These are phyloP conservation scores for Paspalum vaginatum DNA, from an alignment of 176 grass and related monocot species.

Conservation along the genomic window DNA sequence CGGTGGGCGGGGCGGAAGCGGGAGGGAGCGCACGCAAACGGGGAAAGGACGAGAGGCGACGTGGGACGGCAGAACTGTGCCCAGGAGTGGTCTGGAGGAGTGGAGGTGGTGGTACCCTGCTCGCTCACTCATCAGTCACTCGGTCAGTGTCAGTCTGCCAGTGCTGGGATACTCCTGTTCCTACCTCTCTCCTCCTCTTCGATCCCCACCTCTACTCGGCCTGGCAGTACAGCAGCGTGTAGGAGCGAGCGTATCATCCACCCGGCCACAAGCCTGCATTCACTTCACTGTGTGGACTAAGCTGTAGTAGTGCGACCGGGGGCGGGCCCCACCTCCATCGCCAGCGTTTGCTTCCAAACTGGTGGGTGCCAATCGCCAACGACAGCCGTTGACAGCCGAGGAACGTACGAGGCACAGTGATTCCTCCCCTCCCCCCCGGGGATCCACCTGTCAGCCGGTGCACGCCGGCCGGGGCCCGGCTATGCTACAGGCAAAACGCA, in stretches of 20 bases:
- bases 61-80: constrained; percentile 31
- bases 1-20: background rate
- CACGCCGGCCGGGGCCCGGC: background rate
- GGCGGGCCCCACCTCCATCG: background rate
- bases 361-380: constrained; percentile 27
- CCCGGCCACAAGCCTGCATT: constrained; percentile 15
- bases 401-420: background rate
- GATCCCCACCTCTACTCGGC: background rate
- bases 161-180: background rate
- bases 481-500: background rate
- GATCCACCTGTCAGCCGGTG: background rate
- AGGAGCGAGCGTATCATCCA: background rate
- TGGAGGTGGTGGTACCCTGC: no score
- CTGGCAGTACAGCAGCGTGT: background rate
- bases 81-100: background rate
- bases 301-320: background rate
- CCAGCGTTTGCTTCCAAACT: constrained; percentile 5
- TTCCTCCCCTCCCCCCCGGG: background rate
- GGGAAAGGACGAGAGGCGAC: constrained; percentile 50
- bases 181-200: background rate
- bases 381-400: constrained; percentile 27
- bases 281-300: constrained; percentile 40
- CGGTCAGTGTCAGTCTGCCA: constrained; percentile 6
- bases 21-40: background rate
- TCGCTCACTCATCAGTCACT: background rate